Percentiles rank a stretch among this genome's conserved stretches.
Evolutionary conservation across 1,284 basidiomycete species (phyloP).

Genomic region (Anthracocystis panici-leucophaei): DNA sequence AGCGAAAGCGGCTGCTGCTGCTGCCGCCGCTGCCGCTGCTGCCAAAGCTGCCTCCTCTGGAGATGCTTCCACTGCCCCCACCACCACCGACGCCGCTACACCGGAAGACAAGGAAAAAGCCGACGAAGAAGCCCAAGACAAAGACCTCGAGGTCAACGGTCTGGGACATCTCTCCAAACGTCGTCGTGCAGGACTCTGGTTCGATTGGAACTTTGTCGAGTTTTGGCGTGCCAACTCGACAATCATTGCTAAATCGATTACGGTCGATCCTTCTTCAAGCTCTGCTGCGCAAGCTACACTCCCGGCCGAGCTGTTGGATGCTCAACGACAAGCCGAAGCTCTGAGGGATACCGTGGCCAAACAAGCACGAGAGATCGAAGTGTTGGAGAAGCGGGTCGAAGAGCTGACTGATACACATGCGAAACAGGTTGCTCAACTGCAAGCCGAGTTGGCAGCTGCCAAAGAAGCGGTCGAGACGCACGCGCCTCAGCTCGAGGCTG

Average conservation of each 20-base stretch:
- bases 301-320: conserved; percentile 63
- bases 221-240: conserved; percentile 97
- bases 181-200: conserved; percentile 85
- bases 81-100: conserved; percentile 9
- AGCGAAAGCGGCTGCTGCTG: conserved; percentile 37
- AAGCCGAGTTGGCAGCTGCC: conserved; percentile 14
- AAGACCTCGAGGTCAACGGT: conserved; percentile 48
- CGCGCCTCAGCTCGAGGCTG: conserved; percentile 25
- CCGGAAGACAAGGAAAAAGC: conserved; percentile 36
- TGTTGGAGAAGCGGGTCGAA: conserved; percentile 39
- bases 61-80: conserved; percentile 8
- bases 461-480: conserved; percentile 12
- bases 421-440: conserved; percentile 6
- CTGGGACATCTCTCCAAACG: conserved; percentile 67
- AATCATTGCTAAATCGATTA: conserved; percentile 59
- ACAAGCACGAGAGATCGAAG: conserved; percentile 50
- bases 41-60: conserved; percentile 22
- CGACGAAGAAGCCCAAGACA: conserved; percentile 46
- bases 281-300: conserved; percentile 39
- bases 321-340: conserved; percentile 58
- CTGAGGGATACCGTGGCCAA: conserved; percentile 52
- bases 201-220: conserved; percentile 98
- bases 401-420: conserved; percentile 36
- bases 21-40: conserved; percentile 30
- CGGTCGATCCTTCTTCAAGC: conserved; percentile 56